Evolutionary conservation across 2,329 filamentous ascomycete genomes (phyloP), one percentile per base, ranked within the genome.

Genomic region (Lecanosticta acicola): DNA sequence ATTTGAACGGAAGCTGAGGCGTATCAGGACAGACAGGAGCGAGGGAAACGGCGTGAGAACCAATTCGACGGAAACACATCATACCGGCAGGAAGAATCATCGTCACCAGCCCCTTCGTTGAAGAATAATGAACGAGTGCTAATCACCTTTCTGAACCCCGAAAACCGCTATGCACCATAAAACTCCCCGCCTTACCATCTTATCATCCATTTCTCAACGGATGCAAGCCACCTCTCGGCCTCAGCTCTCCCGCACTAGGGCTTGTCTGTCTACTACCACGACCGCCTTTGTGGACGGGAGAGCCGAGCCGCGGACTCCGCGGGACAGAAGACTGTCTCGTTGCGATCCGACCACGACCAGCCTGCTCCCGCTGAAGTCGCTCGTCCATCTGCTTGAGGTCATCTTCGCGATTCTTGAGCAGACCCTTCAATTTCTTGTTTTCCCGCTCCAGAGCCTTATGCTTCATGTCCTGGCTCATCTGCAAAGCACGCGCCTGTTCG

Each of bases 291-390:
- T 63, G 60, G 53, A 64, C 57, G 21, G 60, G 59, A 46, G 55
- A 60, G 0, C 58, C 59, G 35, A 66, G 21, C 10, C 64, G 43
- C 3, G 66, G 66, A 46, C 59, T 66, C 16, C 66, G 48, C 1
- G 67, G 66, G 21, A 67, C 61, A 51, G 63, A 66, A 11, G 54
- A 58, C 7, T 59, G 61, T 37, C 67, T 59, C 3, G 66, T 68
- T 1, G 59, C 60, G 48, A 66, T 63, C 16, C 64, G 41, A 5
- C 66, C 59, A 43, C 63, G 49, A 19, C 56, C 55, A 13, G 57
- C 52, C 48, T 64, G 62, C 44, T 62, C 63, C 41, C 53, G 48
- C 18, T 51, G 45, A 19, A 67, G 56, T 45, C 68, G 65, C 45
- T 66, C 66, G 19, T 66, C 65, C 39, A 59, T 57, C 3, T 57